A percentile compares a stretch with the other conserved stretches of the same genome.
These are phyloP conservation scores for Globisporangium recalcitrans DNA, from an alignment of 352 stramenopile genomes.

Conservation along the genomic window DNA sequence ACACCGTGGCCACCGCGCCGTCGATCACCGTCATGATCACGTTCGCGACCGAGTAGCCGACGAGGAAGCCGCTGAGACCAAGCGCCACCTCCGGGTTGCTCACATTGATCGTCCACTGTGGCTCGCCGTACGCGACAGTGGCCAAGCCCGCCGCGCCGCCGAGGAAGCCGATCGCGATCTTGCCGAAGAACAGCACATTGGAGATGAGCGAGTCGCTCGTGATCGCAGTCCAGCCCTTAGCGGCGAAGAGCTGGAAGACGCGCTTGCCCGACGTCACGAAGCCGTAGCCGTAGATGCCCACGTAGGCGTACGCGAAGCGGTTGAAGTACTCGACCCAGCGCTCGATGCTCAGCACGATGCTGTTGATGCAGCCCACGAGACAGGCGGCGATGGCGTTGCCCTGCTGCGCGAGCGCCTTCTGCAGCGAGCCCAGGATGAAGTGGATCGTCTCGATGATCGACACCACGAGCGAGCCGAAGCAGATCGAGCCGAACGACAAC, in stretches of 20 bases:
- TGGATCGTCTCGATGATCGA: conserved; percentile 60
- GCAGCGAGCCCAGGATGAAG: conserved; percentile 37
- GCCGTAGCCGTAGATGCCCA: conserved; percentile 65
- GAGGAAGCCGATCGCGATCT: conserved; percentile 47
- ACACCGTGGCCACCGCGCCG: conserved; percentile 43
- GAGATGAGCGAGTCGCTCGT: conserved; percentile 68
- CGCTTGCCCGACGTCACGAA: conserved; percentile 44
- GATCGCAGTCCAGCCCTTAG: conserved; percentile 55
- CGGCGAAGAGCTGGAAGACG: conserved; percentile 53
- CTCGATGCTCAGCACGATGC: conserved; percentile 54
- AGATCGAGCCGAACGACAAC: conserved; percentile 84
- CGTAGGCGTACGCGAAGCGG: conserved; percentile 67
- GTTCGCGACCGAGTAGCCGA: conserved; percentile 44
- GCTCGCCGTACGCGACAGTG: conserved; percentile 30
- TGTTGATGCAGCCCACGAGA: conserved; percentile 41
- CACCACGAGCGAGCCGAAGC: conserved; percentile 68
- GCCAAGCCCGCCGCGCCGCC: conserved; percentile 35
- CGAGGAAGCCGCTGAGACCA: conserved; percentile 38
- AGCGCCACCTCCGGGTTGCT: conserved; percentile 37
- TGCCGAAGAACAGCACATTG: conserved; percentile 51
- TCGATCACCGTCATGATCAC: conserved; percentile 50
- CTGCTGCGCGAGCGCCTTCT: conserved; percentile 29
- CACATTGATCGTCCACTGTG: conserved; percentile 40
- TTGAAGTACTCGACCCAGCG: conserved; percentile 73
- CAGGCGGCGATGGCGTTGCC: conserved; percentile 53